Evolutionary conservation across 2,329 filamentous ascomycete species (phyloP).

Genomic region (Pseudogymnoascus sp.): DNA sequence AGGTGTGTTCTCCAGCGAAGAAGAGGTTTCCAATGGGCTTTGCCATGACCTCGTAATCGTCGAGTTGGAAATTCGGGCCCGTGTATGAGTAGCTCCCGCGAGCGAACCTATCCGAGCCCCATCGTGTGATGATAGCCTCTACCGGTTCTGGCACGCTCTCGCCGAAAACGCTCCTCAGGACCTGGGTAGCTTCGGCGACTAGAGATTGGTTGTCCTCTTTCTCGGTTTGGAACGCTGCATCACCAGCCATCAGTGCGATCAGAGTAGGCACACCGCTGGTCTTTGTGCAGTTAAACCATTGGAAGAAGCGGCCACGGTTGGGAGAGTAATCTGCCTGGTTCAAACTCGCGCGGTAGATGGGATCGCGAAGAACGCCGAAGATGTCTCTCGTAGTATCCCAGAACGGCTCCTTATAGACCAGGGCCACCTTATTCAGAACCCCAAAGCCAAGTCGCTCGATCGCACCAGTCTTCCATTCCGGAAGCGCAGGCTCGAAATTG

Average conservation of each 20-base stretch:
- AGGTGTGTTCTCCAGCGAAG: constrained; percentile 95
- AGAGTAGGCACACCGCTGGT: constrained; percentile 82
- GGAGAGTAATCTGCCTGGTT: constrained; percentile 71
- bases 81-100: constrained; percentile 93
- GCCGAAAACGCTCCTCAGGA: constrained; percentile 71
- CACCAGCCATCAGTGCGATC: constrained; percentile 90
- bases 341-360: constrained; percentile 61
- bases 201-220: constrained; percentile 65
- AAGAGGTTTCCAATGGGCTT: constrained; percentile 75
- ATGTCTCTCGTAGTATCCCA: constrained; percentile 89
- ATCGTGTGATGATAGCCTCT: constrained; percentile 85
- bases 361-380: constrained; percentile 80
- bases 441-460: constrained; percentile 86
- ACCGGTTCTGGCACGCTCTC: constrained; percentile 64
- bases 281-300: constrained; percentile 94
- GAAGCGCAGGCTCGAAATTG: constrained; percentile 83
- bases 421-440: constrained; percentile 86
- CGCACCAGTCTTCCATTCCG: constrained; percentile 72
- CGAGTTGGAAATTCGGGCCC: constrained; percentile 68
- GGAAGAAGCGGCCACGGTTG: constrained; percentile 83
- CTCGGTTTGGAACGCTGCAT: constrained; percentile 86
- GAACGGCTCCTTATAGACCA: constrained; percentile 83
- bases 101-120: constrained; percentile 87
- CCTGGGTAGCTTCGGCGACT: constrained; percentile 69
- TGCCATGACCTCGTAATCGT: constrained; percentile 92